Base-by-base conservation (phyloP, 139 green algal genomes). In the Closterium sp. region DNA sequence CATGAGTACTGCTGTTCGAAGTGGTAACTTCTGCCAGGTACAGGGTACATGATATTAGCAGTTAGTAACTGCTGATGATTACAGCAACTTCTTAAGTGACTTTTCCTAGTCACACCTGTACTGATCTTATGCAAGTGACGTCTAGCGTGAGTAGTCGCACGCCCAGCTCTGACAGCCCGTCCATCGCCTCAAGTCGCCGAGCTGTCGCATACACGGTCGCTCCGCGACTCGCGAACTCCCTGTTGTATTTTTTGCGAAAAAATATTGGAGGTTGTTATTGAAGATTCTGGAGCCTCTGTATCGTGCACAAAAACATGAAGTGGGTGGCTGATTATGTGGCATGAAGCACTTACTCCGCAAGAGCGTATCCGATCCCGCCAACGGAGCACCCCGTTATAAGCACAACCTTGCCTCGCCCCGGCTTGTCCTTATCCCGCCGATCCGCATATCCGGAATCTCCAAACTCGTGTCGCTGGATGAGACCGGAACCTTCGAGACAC, bases 151-250 rank as follows among this genome's bases (percentile, higher is more conserved):
- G 45, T 9, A 34, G 28, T 30, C 34, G 28, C 10, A 90, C 34
- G 45, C 88, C 88, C 10, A 90, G 88, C 88, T 90, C 88, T 29
- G 88, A 19, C 88, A 90, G 29, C n/a, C 88, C 88, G 28, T 19
- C 45, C 89, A 91, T 91, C 24, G 34, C 38, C 38, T 91, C 89
- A 0, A 91, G 31, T 30, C 89, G 89, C 30, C 89, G 89, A 62
- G 89, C 89, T 19, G 89, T 88, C 34, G 89, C 89, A 19, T 50
- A 91, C 29, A 96, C 95, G 24, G 9, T 42, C 45, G 88, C 85
- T 4, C 42, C 31, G 70, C 70, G 22, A 27, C 42, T 32, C 9
- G 91, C 30, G 50, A 96, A 92, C 31, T 34, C 70, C 2, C 27
- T 29, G 31, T 95, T 79, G 19, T 62, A 24, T 4, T 6, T 27